A percentile compares a stretch with the other conserved stretches of the same genome.
Conservation (phyloP, 2,329 filamentous ascomycete genomes). For the Cytospora paraplurivora region DNA sequence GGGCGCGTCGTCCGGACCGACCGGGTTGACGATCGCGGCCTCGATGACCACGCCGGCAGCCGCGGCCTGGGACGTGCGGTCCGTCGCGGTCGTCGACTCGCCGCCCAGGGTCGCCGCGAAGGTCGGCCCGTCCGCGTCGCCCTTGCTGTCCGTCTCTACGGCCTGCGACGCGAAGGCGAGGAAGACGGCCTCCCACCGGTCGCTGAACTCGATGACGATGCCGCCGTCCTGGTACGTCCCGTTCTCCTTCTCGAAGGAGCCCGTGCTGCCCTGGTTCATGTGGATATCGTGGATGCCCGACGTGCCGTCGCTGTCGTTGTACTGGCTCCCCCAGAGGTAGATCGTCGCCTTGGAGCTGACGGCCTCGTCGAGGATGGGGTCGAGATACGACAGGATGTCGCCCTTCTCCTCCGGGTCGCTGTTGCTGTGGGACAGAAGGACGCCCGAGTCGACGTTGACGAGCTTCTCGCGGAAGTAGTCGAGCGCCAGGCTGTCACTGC, state of each 20-base stretch:
- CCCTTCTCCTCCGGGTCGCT: conserved; percentile 25
- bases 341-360: conserved; percentile 40
- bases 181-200: conserved; percentile 44
- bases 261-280: conserved; percentile 37
- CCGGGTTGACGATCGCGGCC: conserved; percentile 32
- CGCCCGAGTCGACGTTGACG: conserved; percentile 32
- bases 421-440: conserved; percentile 26
- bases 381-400: conserved; percentile 40
- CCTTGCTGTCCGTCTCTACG: conserved; percentile 38
- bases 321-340: conserved; percentile 43
- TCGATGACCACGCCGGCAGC: conserved; percentile 29
- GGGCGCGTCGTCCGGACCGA: conserved; percentile 28
- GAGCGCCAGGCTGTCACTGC: conserved; percentile 28
- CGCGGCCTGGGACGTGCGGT: not conserved
- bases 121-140: conserved; percentile 30
- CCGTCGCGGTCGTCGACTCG: conserved; percentile 10
- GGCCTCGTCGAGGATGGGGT: conserved; percentile 39
- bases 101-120: conserved; percentile 29
- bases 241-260: conserved; percentile 34
- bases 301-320: conserved; percentile 37
- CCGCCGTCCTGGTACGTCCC: conserved; percentile 42
- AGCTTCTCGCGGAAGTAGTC: conserved; percentile 31
- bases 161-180: conserved; percentile 43
- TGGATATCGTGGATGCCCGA: conserved; percentile 47
- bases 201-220: conserved; percentile 39